Conservation (phyloP, 2,329 filamentous ascomycete species). For the Dactylellina cionopaga region DNA sequence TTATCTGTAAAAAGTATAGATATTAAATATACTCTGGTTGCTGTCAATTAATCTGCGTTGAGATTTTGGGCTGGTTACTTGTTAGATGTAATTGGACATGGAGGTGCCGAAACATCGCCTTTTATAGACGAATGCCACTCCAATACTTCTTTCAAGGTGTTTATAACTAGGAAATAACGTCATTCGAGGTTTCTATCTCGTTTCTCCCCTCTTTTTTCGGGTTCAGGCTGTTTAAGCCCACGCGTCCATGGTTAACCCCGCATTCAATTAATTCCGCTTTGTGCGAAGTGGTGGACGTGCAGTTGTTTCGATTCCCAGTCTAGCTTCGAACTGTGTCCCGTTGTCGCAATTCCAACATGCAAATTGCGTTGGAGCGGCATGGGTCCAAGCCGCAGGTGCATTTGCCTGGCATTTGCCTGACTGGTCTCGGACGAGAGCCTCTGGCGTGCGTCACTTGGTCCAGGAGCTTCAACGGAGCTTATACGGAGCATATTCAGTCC, state of each 20-base stretch:
- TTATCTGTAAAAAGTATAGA: no score
- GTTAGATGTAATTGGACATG: no score
- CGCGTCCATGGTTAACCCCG: slow-evolving; percentile 1
- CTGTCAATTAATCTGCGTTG: no score
- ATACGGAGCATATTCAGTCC: no score
- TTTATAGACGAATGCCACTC: no score
- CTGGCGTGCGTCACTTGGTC: background rate
- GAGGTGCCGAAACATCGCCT: no score
- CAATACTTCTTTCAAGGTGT: no score
- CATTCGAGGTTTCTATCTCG: background rate
- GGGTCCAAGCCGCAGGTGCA: background rate
- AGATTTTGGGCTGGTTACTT: no score
- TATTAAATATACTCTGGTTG: no score
- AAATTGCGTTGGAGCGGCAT: slow-evolving; percentile 7
- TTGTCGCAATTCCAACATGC: slow-evolving; percentile 27
- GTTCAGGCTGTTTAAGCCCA: background rate
- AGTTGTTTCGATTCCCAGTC: background rate
- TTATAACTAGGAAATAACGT: background rate
- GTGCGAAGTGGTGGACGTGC: no score
- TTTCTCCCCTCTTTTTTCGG: background rate
- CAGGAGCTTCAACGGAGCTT: no score
- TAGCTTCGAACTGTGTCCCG: background rate
- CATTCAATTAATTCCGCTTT: background rate
- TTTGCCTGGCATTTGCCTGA: background rate
- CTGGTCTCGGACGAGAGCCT: background rate